Evolutionary conservation across 2,329 filamentous ascomycete genomes (phyloP).

Genomic region (Cryphonectria radicalis): DNA sequence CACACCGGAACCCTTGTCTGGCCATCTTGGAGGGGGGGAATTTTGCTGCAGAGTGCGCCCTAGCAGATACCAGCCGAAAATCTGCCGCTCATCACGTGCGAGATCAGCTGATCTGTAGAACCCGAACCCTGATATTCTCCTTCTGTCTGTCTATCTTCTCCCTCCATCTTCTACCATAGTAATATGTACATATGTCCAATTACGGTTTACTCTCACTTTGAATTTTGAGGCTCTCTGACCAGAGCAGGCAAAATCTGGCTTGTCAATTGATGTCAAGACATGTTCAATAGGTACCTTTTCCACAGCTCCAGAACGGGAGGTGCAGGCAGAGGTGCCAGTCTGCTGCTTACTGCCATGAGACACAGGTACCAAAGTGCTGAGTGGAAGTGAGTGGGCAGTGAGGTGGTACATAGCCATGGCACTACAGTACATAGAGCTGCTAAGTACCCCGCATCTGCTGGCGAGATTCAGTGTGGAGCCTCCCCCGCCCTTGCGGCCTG

Average conservation of each 20-base stretch:
- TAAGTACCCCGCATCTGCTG: background rate
- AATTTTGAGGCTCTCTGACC: background rate
- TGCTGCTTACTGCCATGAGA: background rate
- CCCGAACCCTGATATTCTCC: background rate
- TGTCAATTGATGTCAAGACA: background rate
- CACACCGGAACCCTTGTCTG: background rate
- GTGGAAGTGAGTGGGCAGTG: too few species aligned
- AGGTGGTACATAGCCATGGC: background rate
- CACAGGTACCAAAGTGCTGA: too few species aligned
- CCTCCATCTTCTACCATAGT: too few species aligned
- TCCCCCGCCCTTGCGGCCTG: background rate
- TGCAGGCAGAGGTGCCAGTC: background rate
- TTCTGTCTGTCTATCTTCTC: too few species aligned
- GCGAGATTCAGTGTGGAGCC: background rate
- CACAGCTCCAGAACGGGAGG: background rate
- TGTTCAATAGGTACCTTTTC: background rate
- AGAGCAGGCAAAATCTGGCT: background rate
- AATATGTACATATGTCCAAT: background rate
- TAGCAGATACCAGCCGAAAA: constrained; percentile 1
- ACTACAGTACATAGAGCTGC: background rate
- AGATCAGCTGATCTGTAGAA: constrained; percentile 4
- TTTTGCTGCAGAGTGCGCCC: constrained; percentile 19
- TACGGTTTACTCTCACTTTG: too few species aligned
- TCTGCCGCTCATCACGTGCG: constrained; percentile 5
- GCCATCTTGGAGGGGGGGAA: background rate